These are phyloP conservation scores for Xylaria sp. DNA, from an alignment of 2,329 filamentous ascomycete genomes.

Conservation along the genomic window DNA sequence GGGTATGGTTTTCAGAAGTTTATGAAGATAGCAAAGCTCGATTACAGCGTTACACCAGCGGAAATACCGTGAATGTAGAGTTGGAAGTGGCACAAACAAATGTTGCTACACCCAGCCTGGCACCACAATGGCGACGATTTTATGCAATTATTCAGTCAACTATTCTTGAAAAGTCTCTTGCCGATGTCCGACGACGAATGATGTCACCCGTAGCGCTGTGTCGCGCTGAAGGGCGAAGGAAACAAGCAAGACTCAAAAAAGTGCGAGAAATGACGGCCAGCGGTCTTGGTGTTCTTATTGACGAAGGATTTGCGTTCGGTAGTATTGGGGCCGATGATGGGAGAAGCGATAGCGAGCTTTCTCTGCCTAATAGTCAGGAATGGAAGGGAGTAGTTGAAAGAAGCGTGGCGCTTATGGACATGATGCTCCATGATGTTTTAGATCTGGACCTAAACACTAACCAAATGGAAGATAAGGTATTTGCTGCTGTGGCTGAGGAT, in stretches of 20 bases:
- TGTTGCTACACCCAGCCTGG: conserved; percentile 53
- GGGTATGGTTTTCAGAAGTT: conserved; percentile 75
- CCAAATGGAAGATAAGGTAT: conserved; percentile 74
- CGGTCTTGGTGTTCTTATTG: conserved; percentile 85
- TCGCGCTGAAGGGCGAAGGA: conserved; percentile 77
- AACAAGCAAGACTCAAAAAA: conserved; percentile 75
- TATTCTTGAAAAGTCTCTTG: conserved; percentile 76
- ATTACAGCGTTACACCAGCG: conserved; percentile 51
- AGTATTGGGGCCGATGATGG: conserved; percentile 66
- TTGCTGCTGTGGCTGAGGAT: conserved; percentile 69
- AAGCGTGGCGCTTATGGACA: conserved; percentile 87
- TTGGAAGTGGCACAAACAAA: conserved; percentile 42
- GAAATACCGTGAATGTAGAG: conserved; percentile 44
- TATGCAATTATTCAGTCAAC: conserved; percentile 83
- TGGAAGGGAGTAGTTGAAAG: conserved; percentile 80
- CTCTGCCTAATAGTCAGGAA: conserved; percentile 57
- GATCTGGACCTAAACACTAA: conserved; percentile 69
- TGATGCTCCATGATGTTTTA: conserved; percentile 78
- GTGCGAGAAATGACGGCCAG: conserved; percentile 85
- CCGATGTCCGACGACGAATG: conserved; percentile 75
- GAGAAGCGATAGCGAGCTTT: conserved; percentile 54
- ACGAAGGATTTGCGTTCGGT: conserved; percentile 80
- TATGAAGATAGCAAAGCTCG: conserved; percentile 68
- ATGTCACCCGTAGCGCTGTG: conserved; percentile 82
- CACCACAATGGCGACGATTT: conserved; percentile 72